Percentiles rank a stretch among this genome's conserved stretches.
phyloP scores from a whole-genome alignment of 192 early-diverging fungal species.

The Neocallimastix lanati region DNA sequence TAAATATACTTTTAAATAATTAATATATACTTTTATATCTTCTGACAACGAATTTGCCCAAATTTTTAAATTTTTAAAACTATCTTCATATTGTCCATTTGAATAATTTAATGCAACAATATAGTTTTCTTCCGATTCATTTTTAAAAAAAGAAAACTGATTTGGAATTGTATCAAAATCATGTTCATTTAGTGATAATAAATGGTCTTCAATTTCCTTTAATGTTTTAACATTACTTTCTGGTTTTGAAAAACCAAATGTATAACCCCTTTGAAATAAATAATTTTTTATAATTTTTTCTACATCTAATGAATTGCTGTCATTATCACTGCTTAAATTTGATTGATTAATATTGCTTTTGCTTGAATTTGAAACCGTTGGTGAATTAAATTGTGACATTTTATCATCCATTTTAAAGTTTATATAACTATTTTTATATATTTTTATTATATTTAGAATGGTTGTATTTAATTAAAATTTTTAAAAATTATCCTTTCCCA shows the following conservation, averaged over 20 bases:
- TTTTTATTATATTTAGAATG: no score
- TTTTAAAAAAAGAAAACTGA: not conserved
- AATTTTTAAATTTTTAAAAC: not conserved
- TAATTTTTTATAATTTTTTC: not conserved
- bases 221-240: not conserved
- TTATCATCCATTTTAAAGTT: no score
- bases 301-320: not conserved
- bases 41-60: not conserved
- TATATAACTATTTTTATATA: no score
- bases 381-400: no score
- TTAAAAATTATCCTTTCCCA: no score
- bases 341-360: no score
- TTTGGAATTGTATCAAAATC: not conserved
- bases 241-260: not conserved
- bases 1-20: not conserved
- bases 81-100: not conserved
- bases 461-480: no score
- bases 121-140: not conserved
- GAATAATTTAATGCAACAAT: not conserved
- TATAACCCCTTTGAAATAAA: not conserved
- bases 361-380: no score
- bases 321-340: no score
- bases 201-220: not conserved
- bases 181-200: not conserved
- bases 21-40: not conserved